Evolutionary conservation across 106 monocot species (phyloP).

Genomic region (Acorus gramineus): DNA sequence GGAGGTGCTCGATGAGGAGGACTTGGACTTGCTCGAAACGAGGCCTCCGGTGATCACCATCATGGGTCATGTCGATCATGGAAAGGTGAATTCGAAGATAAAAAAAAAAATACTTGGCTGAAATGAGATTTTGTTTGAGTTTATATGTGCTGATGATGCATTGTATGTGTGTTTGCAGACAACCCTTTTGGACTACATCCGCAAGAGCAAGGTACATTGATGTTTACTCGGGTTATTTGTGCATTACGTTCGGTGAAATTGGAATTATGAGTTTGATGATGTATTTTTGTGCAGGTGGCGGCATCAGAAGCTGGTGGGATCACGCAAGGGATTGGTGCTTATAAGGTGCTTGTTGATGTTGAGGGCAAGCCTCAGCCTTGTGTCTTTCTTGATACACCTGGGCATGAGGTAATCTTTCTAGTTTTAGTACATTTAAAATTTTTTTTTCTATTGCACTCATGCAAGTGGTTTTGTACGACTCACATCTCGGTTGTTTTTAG

Average conservation of each 20-base stretch:
- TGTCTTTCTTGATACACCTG: slow-evolving; percentile 96
- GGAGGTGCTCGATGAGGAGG: slow-evolving; percentile 69
- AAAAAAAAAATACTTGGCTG: no score
- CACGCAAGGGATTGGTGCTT: slow-evolving; percentile 97
- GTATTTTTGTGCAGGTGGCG: slow-evolving; percentile 44
- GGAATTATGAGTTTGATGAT: no score
- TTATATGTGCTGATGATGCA: not conserved
- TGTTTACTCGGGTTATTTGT: no score
- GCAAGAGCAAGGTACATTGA: slow-evolving; percentile 82
- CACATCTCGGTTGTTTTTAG: no score
- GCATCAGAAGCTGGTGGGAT: slow-evolving; percentile 98
- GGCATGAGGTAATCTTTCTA: slow-evolving; percentile 66
- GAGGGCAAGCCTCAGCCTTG: slow-evolving; percentile 64
- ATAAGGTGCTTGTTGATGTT: slow-evolving; percentile 67
- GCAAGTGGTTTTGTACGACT: no score
- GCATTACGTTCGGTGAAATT: no score
- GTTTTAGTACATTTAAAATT: no score
- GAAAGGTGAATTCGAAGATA: slow-evolving; percentile 50
- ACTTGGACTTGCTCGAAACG: slow-evolving; percentile 60
- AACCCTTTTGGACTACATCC: slow-evolving; percentile 88
- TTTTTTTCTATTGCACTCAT: no score
- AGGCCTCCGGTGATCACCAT: slow-evolving; percentile 93
- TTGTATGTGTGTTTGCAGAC: slow-evolving; percentile 47
- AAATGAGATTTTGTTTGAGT: not conserved
- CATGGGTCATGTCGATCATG: slow-evolving; percentile 99